A percentile compares a stretch with the other conserved stretches of the same genome.
Evolutionary conservation across 78 protist genomes (phyloP).

Genomic region (Dictyostelium citrinum): DNA sequence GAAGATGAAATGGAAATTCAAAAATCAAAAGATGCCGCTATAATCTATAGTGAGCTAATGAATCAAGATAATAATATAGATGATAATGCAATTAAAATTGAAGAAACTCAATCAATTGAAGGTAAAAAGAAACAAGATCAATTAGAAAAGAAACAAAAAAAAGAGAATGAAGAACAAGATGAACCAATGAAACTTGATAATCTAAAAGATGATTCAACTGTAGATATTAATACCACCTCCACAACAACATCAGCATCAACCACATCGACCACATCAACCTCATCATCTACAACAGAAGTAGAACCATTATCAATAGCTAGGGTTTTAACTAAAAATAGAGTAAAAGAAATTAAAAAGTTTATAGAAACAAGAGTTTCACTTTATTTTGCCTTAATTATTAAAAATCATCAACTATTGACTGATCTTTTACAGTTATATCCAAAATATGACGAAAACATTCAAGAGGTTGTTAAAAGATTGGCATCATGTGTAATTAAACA

Average conservation of each 20-base stretch:
- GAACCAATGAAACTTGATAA: not conserved
- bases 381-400: slow-evolving; percentile 20
- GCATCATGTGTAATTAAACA: not conserved
- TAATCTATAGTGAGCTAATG: not conserved
- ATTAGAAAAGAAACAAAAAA: not conserved
- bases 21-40: not conserved
- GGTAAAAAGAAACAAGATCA: not conserved
- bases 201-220: not conserved
- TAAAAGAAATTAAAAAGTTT: slow-evolving; percentile 1
- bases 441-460: not conserved
- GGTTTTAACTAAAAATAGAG: not conserved
- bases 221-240: not conserved
- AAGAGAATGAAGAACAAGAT: not conserved
- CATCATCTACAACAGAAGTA: not conserved
- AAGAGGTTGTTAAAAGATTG: not conserved
- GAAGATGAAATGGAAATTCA: slow-evolving; percentile 6
- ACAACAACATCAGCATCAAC: not conserved
- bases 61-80: not conserved
- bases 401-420: slow-evolving; percentile 5
- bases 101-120: not conserved
- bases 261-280: not conserved
- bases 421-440: slow-evolving; percentile 33
- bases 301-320: not conserved
- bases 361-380: slow-evolving; percentile 34
- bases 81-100: not conserved